Base-by-base conservation (phyloP, 139 green algal genomes). In the Chlorokybus atmophyticus region DNA sequence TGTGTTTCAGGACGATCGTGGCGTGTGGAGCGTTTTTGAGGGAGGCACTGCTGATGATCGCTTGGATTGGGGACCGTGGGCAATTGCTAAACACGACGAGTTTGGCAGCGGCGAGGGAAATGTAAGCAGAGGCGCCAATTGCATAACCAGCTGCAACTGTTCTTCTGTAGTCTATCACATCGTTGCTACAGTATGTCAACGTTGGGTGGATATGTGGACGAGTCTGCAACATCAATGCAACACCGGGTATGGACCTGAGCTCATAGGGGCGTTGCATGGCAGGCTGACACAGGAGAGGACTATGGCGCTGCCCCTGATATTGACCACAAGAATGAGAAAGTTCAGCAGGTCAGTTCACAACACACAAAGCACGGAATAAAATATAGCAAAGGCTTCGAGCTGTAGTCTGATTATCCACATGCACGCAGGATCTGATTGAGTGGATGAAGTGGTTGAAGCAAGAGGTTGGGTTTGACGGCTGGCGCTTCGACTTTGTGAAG, bases 241-340 rank as follows among this genome's bases (percentile, higher is more conserved):
- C n/a, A n/a, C n/a, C n/a, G n/a, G n/a, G n/a, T n/a, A n/a, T n/a
- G n/a, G n/a, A n/a, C n/a, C n/a, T n/a, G n/a, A n/a, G n/a, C n/a
- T n/a, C n/a, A n/a, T n/a, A n/a, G n/a, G n/a, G n/a, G n/a, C n/a
- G n/a, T n/a, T n/a, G n/a, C n/a, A n/a, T n/a, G 44, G 10, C 10
- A 24, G 6, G 17, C 28, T 17, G 32, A 65, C 31, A 68, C 64
- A 1, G 83, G 82, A 26, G 80, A 77, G 17, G 76, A 86, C 68
- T 93, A 77, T 29, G 47, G 44, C 25, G 65, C 77, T 32, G 83
- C 85, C 0, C 85, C 85, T 57, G 82, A 95, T 73, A 69, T 95
- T 25, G 87, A 95, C 74, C 85, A 95, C 62, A 52, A 44, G 19
- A 92, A 94, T 57, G 47, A 71, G 19, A 70, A 82, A 21, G 69